phyloP scores from a whole-genome alignment of 129 eudicot genomes.

The Flaveria linearis region DNA sequence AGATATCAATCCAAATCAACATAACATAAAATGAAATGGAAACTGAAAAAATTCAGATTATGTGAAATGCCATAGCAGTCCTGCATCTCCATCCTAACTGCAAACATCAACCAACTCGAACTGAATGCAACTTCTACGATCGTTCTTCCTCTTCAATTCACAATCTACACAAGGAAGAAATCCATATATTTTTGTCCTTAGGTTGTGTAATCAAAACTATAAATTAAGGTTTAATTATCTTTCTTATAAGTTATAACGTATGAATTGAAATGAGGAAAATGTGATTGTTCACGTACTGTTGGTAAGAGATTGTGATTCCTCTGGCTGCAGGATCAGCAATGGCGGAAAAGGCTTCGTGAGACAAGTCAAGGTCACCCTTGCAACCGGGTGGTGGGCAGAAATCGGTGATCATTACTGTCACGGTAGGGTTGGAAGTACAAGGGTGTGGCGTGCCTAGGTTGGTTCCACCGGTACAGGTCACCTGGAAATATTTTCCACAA shows the following conservation, averaged over 20 bases:
- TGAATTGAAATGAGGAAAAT: background rate
- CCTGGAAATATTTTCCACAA: constrained; percentile 2
- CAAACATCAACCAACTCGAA: background rate
- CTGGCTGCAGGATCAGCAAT: background rate
- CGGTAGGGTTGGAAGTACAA: constrained; percentile 15
- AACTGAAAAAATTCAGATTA: background rate
- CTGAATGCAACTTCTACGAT: background rate
- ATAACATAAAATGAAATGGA: background rate
- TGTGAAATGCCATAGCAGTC: background rate
- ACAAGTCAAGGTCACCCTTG: constrained; percentile 6
- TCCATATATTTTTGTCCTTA: background rate
- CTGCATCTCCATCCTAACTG: background rate
- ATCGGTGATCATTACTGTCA: too few relatives aligned
- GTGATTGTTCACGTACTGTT: background rate
- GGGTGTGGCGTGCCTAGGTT: constrained; percentile 28
- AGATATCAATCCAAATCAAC: too few relatives aligned
- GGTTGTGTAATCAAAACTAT: too few relatives aligned
- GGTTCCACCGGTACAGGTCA: constrained; percentile 25
- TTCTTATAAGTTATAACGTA: background rate
- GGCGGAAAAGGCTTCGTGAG: background rate
- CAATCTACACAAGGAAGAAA: background rate
- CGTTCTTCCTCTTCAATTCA: background rate
- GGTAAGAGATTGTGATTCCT: constrained; percentile 1
- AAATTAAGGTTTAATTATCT: too few relatives aligned
- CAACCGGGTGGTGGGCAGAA: constrained; percentile 13